Evolutionary conservation across 768 basidiomycete genomes (phyloP).

Genomic region (Mycena albidolilacea): DNA sequence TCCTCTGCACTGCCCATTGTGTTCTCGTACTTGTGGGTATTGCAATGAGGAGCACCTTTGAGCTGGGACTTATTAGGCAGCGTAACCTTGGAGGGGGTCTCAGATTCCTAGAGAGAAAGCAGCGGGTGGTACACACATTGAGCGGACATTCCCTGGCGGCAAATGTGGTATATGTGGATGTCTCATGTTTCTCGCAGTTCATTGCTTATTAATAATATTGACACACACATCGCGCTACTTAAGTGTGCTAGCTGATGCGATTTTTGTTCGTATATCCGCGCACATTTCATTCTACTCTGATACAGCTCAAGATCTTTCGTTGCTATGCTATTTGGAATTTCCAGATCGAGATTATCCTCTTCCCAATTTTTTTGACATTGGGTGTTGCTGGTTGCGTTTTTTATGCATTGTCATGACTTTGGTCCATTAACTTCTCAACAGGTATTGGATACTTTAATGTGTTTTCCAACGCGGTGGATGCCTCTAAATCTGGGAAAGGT

Average conservation of each 20-base stretch:
- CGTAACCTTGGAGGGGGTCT: too few relatives aligned
- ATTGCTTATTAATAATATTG: neutral
- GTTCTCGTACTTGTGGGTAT: conserved; percentile 1
- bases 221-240: neutral
- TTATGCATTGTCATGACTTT: neutral
- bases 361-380: conserved; percentile 9
- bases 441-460: neutral
- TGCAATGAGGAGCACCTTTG: neutral
- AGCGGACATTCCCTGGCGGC: neutral
- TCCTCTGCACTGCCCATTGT: conserved; percentile 14
- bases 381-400: conserved; percentile 1
- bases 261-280: conserved; percentile 12
- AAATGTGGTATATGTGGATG: neutral
- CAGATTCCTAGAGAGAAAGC: too few relatives aligned
- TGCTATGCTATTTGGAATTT: conserved; percentile 21
- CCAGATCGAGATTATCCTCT: neutral
- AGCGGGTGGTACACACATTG: neutral
- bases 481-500: neutral
- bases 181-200: neutral
- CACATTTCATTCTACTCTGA: neutral
- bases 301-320: neutral
- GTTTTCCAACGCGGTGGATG: neutral
- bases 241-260: conserved; percentile 7
- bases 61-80: neutral
- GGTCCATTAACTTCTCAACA: neutral